Evolutionary conservation across 169 alveolate species (phyloP).

Genomic region (Haemoproteus tartakovskyi): DNA sequence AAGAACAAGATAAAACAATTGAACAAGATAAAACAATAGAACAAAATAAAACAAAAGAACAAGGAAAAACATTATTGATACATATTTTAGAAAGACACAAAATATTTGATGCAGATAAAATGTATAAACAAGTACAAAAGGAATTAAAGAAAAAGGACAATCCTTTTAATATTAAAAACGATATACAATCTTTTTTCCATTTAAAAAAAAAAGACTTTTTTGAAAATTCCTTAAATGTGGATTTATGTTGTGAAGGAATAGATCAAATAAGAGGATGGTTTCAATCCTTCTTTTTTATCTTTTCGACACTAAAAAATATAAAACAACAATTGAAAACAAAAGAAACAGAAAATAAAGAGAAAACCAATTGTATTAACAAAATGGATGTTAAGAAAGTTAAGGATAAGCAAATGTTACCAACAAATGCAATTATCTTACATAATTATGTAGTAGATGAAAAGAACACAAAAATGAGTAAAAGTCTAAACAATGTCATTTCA

Average conservation of each 20-base stretch:
- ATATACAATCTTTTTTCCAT: no score
- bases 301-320: slow-evolving; percentile 34
- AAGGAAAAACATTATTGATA: slow-evolving; percentile 1
- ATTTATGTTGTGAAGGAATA: slow-evolving; percentile 77
- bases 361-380: no score
- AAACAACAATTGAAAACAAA: neutral
- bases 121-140: slow-evolving; percentile 9
- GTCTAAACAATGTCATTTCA: slow-evolving; percentile 91
- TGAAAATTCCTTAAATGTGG: neutral
- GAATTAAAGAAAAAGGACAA: neutral
- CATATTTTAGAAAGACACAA: slow-evolving; percentile 12
- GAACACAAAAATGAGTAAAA: slow-evolving; percentile 93
- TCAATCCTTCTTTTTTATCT: slow-evolving; percentile 76
- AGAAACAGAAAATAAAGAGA: neutral
- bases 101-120: slow-evolving; percentile 20
- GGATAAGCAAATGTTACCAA: slow-evolving; percentile 80
- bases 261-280: slow-evolving; percentile 88
- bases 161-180: neutral
- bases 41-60: slow-evolving; percentile 5
- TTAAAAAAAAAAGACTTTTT: neutral
- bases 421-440: slow-evolving; percentile 88
- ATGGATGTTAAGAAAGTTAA: no score
- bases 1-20: neutral
- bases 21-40: slow-evolving; percentile 13
- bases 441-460: slow-evolving; percentile 91